Evolutionary conservation across 2,329 filamentous ascomycete genomes (phyloP).

Genomic region (Calonectria fujianensis): DNA sequence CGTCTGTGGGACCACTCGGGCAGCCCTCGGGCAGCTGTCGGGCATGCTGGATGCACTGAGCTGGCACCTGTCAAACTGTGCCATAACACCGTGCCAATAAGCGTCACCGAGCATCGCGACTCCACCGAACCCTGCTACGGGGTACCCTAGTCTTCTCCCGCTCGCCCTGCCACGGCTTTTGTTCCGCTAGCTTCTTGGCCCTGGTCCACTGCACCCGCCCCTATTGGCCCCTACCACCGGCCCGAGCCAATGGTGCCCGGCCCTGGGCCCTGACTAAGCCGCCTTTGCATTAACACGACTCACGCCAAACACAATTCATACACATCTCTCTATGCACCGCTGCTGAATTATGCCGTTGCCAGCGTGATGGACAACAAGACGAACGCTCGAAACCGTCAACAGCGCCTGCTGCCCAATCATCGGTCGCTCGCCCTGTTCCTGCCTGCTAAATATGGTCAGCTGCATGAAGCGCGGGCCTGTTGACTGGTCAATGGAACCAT

Average conservation of each 20-base stretch:
- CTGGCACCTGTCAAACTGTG: constrained; percentile 22
- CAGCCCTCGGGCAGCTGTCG: constrained; percentile 19
- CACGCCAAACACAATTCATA: neutral
- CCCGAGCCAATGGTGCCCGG: neutral
- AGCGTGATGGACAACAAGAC: neutral
- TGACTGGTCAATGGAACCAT: constrained; percentile 12
- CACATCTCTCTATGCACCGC: neutral
- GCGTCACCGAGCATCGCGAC: constrained; percentile 12
- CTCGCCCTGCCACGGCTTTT: neutral
- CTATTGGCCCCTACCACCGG: neutral
- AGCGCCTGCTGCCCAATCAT: neutral
- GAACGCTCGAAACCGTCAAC: neutral
- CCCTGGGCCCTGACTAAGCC: neutral
- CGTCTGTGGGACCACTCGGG: constrained; percentile 28
- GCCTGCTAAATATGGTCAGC: constrained; percentile 18
- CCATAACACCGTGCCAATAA: constrained; percentile 23
- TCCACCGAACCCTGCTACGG: constrained; percentile 13
- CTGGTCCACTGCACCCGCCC: neutral
- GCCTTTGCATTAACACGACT: neutral
- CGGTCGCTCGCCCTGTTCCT: neutral
- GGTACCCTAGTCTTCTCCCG: constrained; percentile 3
- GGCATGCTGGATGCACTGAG: constrained; percentile 12
- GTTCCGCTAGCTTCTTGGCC: neutral
- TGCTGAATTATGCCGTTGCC: constrained; percentile 6
- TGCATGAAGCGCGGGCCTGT: neutral